Evolutionary conservation across 176 grass and related monocot genomes (phyloP).

Genomic region (Avena sativa): DNA sequence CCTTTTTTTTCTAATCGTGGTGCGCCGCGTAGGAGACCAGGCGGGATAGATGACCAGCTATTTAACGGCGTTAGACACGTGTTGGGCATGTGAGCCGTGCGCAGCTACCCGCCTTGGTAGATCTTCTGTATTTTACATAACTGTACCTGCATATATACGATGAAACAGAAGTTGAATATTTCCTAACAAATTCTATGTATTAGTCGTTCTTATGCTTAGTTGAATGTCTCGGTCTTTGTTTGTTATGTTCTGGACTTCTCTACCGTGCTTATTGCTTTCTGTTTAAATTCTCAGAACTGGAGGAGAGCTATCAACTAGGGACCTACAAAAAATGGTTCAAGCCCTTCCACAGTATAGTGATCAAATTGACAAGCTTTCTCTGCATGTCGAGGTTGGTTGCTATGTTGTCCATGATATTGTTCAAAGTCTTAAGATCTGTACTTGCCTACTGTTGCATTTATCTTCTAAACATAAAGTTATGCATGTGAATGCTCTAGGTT

Average conservation of each 20-base stretch:
- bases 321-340: constrained; percentile 95
- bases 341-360: constrained; percentile 95
- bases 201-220: neutral
- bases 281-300: constrained; percentile 56
- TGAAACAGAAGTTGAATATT: neutral
- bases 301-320: constrained; percentile 84
- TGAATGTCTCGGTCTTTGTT: constrained; percentile 21
- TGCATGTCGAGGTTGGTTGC: constrained; percentile 90
- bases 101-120: no score
- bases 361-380: constrained; percentile 96
- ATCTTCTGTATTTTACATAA: neutral
- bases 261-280: neutral
- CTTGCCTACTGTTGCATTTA: constrained; percentile 15
- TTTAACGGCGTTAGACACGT: no score
- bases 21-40: no score
- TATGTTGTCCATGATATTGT: constrained; percentile 20
- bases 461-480: neutral
- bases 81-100: no score
- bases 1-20: no score
- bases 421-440: constrained; percentile 9
- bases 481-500: neutral
- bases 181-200: neutral
- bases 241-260: constrained; percentile 15
- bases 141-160: neutral
- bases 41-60: no score